Base-by-base conservation (phyloP, 371 early-diverging fungal genomes). In the Funneliformis caledonium region DNA sequence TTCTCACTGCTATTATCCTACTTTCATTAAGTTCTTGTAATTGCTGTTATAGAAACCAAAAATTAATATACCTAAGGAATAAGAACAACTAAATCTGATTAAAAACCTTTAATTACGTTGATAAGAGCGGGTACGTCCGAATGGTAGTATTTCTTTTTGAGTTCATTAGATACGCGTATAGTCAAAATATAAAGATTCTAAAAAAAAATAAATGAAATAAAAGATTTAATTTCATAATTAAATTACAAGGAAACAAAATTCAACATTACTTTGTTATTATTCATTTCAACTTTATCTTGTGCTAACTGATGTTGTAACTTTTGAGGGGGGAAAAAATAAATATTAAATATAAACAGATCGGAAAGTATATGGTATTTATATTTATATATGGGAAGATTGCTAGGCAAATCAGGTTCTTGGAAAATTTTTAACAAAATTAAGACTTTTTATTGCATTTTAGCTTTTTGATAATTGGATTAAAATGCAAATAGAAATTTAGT, bases 251-350 rank as follows among this genome's bases (percentile, higher is more conserved):
- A 11, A 65, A 43, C 47, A 22, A 31, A 4, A 47, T 26, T 61
- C 26, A 5, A 31, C 22, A 43, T 19, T 85, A 92, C 94, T 89
- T 96, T 96, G 83, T 88, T 88, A 83, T 94, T 95, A 81, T 94
- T 90, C 86, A 94, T 89, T 56, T 96, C 94, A 10, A 93, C 72
- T 42, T 91, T 87, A 76, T 92, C 93, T 73, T 92, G 89, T 59
- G 92, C 90, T 82, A 90, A 86, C 45, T 87, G 86, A 76, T 84
- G 84, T 83, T 89, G 87, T 59, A 86, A 80, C 88, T 90, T 81
- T 65, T n/a, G 64, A 9, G 69, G 56, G 5, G 37, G 43, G 26
- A 68, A 16, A 68, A 31, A 16, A 68, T 68, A 16, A 72, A 72
- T 72, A 50, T 7, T 72, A 72, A 48, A n/a, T 37, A 37, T 37